A percentile compares a stretch with the other conserved stretches of the same genome.
phyloP scores from a whole-genome alignment of 129 eudicot species.

The Helichrysum umbraculigerum region DNA sequence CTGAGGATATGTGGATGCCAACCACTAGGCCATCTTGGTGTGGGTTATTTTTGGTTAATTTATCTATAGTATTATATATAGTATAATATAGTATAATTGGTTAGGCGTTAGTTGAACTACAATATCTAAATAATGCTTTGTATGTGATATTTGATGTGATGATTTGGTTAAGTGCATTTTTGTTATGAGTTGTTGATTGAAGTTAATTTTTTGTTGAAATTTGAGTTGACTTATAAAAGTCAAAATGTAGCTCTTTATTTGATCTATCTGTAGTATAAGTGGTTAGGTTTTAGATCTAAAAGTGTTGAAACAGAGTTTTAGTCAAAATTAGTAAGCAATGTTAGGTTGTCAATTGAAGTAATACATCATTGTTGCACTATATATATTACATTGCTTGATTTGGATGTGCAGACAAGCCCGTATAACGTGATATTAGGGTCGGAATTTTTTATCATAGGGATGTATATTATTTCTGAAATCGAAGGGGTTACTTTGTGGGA shows the following conservation, averaged over 20 bases:
- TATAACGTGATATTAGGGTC: no score
- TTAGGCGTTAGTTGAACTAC: constrained; percentile 57
- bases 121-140: constrained; percentile 35
- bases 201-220: neutral
- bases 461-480: no score
- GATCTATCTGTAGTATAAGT: neutral
- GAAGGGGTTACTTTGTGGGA: no score
- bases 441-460: no score
- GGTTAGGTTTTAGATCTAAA: constrained; percentile 23
- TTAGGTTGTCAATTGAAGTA: neutral
- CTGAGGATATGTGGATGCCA: no score
- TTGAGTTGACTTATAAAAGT: neutral
- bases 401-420: no score
- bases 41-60: no score
- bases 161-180: no score
- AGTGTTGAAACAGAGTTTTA: neutral
- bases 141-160: neutral
- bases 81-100: neutral
- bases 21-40: no score
- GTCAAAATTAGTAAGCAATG: neutral
- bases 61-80: no score
- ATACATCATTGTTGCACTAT: neutral
- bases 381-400: no score
- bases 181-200: neutral
- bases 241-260: constrained; percentile 9